A percentile compares a stretch with the other conserved stretches of the same genome.
Evolutionary conservation across 768 basidiomycete genomes (phyloP).

Genomic region (Phaffia australis): DNA sequence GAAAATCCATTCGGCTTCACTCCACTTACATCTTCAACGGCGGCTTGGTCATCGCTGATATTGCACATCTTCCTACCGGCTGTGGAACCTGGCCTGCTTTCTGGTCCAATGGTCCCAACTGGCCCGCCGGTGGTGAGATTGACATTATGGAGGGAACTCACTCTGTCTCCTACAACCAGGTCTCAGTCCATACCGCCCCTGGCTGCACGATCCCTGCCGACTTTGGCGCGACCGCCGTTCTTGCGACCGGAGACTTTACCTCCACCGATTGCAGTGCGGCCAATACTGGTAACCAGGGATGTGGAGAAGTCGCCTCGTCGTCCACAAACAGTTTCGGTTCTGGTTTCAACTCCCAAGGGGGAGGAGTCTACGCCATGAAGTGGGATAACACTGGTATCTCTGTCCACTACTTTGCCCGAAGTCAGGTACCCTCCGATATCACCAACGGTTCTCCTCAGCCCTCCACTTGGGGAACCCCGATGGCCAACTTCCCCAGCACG

Average conservation of each 20-base stretch:
- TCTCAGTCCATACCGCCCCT: conserved; percentile 21
- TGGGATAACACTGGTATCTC: conserved; percentile 68
- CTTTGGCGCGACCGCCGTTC: conserved; percentile 50
- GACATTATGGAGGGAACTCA: conserved; percentile 24
- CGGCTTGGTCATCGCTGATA: conserved; percentile 71
- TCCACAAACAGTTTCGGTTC: conserved; percentile 61
- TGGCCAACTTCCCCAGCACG: conserved; percentile 66
- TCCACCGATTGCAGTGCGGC: conserved; percentile 35
- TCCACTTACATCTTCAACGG: conserved; percentile 46
- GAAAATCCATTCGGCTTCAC: conserved; percentile 65
- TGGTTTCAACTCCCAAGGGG: conserved; percentile 72
- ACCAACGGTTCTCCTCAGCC: conserved; percentile 61
- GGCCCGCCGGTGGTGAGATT: conserved; percentile 29
- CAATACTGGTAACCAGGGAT: conserved; percentile 47
- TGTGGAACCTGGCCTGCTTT: conserved; percentile 60
- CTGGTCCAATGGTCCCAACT: conserved; percentile 47
- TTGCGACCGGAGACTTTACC: conserved; percentile 37
- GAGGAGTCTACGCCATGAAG: conserved; percentile 80
- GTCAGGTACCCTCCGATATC: conserved; percentile 66
- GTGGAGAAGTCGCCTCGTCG: conserved; percentile 55
- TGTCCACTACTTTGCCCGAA: conserved; percentile 60
- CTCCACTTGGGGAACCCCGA: conserved; percentile 60
- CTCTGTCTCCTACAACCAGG: conserved; percentile 12
- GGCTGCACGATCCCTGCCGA: conserved; percentile 39
- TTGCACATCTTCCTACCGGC: conserved; percentile 78